Base-by-base conservation (phyloP, 441 rosid genomes). In the Bruguiera hainesii region DNA sequence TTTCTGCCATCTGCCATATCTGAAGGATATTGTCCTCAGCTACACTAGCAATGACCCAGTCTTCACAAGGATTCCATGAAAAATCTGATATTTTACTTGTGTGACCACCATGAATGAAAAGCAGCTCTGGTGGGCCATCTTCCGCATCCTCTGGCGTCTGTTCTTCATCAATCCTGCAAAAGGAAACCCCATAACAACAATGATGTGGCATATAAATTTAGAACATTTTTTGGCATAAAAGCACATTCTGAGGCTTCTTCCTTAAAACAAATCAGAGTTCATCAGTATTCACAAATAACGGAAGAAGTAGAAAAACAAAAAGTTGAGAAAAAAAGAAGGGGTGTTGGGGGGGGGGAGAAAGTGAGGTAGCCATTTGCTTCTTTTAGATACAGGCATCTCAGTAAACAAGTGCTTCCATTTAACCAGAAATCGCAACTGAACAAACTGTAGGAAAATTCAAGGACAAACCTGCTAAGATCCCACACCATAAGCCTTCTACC, bases 1-100 rank as follows among this genome's bases (percentile, higher is more conserved):
- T 89, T 82, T 94, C 99, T 13, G 98, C 96, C 99, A 94, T 91
- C 84, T 91, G 99, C 99, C 99, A 94, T 72, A 94, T 89, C 68
- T 94, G 99, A 60, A 94, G 98, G 61, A 91, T 94, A 80, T 94
- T 94, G 80, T 94, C 99, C 75, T 94, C 99, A 0, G 98, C 99
- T 46, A 94, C 99, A 72, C 99, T 94, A 30, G 96, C 83, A 49
- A 94, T 60, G 37, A 94, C 99, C 99, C 99, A 94, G 67, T 91
- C 98, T 78, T 94, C 98, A 73, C 96, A 88, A 1, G 99, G 93
- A 79, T 94, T 94, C 99, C 99, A 94, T 7, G 98, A 91, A 76
- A 95, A 95, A 76, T 91, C 99, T 7, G 98, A 91, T 46, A 95
- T 91, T 84, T 95, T 91, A 81, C 98, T 90, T 4, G 98, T 95